phyloP scores from a whole-genome alignment of 2,329 filamentous ascomycete genomes.

The Pseudocercospora cruenta region DNA sequence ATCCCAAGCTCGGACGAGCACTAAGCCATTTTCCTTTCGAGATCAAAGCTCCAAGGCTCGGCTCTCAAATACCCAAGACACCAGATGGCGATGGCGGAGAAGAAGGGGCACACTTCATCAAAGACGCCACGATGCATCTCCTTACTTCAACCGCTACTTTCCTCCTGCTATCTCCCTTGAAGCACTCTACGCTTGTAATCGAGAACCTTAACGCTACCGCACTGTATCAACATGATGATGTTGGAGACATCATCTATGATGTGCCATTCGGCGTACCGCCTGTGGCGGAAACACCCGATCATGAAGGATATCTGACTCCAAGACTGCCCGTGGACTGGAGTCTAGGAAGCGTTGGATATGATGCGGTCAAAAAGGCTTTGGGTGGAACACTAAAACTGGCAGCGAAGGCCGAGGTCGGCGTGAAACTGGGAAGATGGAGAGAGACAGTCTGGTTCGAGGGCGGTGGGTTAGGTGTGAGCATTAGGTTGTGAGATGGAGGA shows the following conservation, averaged over 20 bases:
- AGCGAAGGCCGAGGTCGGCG: constrained; percentile 73
- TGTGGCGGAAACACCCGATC: constrained; percentile 26
- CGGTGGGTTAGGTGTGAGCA: constrained; percentile 51
- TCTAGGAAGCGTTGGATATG: constrained; percentile 76
- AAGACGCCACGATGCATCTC: constrained; percentile 82
- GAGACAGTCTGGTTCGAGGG: constrained; percentile 60
- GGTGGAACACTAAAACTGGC: constrained; percentile 80
- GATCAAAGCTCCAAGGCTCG: constrained; percentile 70
- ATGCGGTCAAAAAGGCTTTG: constrained; percentile 75
- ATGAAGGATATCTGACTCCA: constrained; percentile 70
- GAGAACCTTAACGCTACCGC: constrained; percentile 82
- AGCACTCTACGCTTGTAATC: constrained; percentile 72
- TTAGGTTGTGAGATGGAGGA: constrained; percentile 43
- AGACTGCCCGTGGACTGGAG: constrained; percentile 81
- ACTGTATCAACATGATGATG: constrained; percentile 70
- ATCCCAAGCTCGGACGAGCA: constrained; percentile 72
- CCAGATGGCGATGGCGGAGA: constrained; percentile 51
- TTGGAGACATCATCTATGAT: constrained; percentile 77
- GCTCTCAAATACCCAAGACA: constrained; percentile 52
- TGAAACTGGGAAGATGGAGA: constrained; percentile 77
- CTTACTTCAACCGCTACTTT: constrained; percentile 86
- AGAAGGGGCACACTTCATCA: constrained; percentile 70
- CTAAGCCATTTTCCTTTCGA: constrained; percentile 73
- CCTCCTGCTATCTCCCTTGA: constrained; percentile 76
- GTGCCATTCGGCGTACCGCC: constrained; percentile 76